Evolutionary conservation across 257 asterid species (phyloP).

Genomic region (Cordia subcordata): DNA sequence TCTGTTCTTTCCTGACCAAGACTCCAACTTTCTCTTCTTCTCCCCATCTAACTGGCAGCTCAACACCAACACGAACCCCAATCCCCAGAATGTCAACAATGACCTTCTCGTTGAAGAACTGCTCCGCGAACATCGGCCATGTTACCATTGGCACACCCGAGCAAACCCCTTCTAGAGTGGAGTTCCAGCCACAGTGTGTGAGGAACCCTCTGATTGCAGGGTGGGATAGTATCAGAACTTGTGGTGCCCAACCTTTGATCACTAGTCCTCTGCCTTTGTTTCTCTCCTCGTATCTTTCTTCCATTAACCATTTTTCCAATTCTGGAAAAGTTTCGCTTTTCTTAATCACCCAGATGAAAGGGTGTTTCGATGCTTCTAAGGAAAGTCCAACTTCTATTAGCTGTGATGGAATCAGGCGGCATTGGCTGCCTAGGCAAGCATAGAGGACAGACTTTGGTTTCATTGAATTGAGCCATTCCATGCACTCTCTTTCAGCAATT

Average conservation of each 20-base stretch:
- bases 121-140: slow-evolving; percentile 52
- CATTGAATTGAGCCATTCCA: slow-evolving; percentile 55
- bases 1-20: slow-evolving; percentile 28
- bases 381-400: slow-evolving; percentile 60
- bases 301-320: slow-evolving; percentile 36
- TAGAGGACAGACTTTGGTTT: slow-evolving; percentile 36
- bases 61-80: slow-evolving; percentile 33
- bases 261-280: slow-evolving; percentile 34
- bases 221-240: slow-evolving; percentile 21
- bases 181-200: slow-evolving; percentile 22
- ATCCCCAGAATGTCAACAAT: slow-evolving; percentile 24
- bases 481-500: slow-evolving; percentile 33
- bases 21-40: slow-evolving; percentile 40
- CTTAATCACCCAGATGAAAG: slow-evolving; percentile 67
- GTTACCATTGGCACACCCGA: slow-evolving; percentile 30
- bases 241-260: slow-evolving; percentile 59
- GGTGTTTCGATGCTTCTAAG: slow-evolving; percentile 43
- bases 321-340: slow-evolving; percentile 14
- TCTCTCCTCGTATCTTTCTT: slow-evolving; percentile 35
- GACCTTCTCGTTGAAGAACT: slow-evolving; percentile 30
- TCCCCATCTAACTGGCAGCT: slow-evolving; percentile 38
- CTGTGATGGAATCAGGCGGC: slow-evolving; percentile 50
- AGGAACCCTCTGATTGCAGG: slow-evolving; percentile 15
- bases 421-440: slow-evolving; percentile 77
- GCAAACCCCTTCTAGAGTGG: slow-evolving; percentile 19